These are phyloP conservation scores for Ligustrum vulgare DNA, from an alignment of 257 asterid genomes.

Conservation along the genomic window DNA sequence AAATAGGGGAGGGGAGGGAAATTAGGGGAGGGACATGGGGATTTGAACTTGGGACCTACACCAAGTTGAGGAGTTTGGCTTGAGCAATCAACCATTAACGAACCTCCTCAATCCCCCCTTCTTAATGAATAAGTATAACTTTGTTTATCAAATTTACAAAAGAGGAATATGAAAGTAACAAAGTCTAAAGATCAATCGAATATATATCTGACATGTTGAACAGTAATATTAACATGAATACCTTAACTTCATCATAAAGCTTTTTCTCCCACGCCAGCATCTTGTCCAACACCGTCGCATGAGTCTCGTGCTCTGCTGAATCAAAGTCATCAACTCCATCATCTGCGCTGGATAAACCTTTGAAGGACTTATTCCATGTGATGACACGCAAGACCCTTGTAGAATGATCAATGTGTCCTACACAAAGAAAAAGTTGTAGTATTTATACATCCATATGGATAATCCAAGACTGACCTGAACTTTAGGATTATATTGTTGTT, in stretches of 20 bases:
- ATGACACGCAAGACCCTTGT: slow-evolving; percentile 95
- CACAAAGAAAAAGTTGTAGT: slow-evolving; percentile 20
- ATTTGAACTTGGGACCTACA: no score
- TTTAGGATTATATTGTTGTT: not conserved
- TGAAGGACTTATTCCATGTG: slow-evolving; percentile 94
- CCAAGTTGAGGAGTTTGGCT: no score
- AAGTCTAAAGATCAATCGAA: not conserved
- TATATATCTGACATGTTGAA: not conserved
- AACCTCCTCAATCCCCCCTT: no score
- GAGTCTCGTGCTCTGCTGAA: slow-evolving; percentile 92
- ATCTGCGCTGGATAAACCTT: slow-evolving; percentile 62
- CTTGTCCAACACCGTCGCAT: slow-evolving; percentile 98
- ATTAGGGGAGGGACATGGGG: no score
- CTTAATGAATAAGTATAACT: not conserved
- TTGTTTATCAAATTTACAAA: not conserved
- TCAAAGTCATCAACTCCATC: slow-evolving; percentile 72
- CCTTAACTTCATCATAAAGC: slow-evolving; percentile 98
- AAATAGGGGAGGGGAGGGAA: no score
- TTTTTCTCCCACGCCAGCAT: slow-evolving; percentile 99
- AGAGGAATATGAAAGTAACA: not conserved
- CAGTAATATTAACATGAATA: slow-evolving; percentile 23
- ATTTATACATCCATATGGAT: slow-evolving; percentile 12
- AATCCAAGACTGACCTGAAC: not conserved
- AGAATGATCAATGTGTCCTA: slow-evolving; percentile 93
- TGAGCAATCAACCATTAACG: no score